Percentiles rank a stretch among this genome's conserved stretches.
phyloP scores from a whole-genome alignment of 2,329 filamentous ascomycete genomes.

The Tympanopsis confertula region DNA sequence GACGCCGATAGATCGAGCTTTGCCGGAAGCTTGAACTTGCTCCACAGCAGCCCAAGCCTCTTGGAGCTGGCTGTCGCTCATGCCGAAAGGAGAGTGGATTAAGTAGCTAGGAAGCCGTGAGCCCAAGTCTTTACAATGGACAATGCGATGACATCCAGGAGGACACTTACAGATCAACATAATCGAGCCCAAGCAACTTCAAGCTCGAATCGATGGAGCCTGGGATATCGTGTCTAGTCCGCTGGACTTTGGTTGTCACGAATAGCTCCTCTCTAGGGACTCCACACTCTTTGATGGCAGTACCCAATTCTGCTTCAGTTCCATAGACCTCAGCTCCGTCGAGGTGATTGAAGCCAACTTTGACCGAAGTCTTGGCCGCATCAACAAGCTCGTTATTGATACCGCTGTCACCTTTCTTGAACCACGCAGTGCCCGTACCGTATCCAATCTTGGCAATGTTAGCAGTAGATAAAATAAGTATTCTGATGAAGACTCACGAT shows the following conservation, averaged over 20 bases:
- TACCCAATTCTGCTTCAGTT: constrained; percentile 32
- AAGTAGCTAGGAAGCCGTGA: constrained; percentile 32
- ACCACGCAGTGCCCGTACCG: constrained; percentile 55
- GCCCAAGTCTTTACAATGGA: constrained; percentile 1
- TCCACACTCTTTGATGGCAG: constrained; percentile 31
- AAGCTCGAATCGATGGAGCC: constrained; percentile 40
- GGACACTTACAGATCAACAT: constrained; percentile 44
- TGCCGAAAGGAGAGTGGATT: constrained; percentile 47
- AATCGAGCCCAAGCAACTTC: constrained; percentile 45
- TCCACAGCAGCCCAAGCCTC: constrained; percentile 49
- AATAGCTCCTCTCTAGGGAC: constrained; percentile 32
- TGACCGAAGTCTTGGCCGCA: constrained; percentile 39
- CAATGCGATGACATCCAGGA: neutral
- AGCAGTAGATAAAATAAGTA: neutral
- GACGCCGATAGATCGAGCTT: constrained; percentile 49
- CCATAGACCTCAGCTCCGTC: constrained; percentile 49
- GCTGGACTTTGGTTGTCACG: constrained; percentile 43
- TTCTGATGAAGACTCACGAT: constrained; percentile 33
- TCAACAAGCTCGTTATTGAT: constrained; percentile 19
- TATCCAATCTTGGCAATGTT: constrained; percentile 35
- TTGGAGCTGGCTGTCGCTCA: constrained; percentile 40
- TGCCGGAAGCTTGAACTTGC: constrained; percentile 38
- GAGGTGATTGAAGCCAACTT: constrained; percentile 47
- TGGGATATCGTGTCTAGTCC: constrained; percentile 40
- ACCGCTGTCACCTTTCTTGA: constrained; percentile 39